Percentiles rank a stretch among this genome's conserved stretches.
Evolutionary conservation across 208 protist species (phyloP).

Genomic region (Trypanosoma conorhini): DNA sequence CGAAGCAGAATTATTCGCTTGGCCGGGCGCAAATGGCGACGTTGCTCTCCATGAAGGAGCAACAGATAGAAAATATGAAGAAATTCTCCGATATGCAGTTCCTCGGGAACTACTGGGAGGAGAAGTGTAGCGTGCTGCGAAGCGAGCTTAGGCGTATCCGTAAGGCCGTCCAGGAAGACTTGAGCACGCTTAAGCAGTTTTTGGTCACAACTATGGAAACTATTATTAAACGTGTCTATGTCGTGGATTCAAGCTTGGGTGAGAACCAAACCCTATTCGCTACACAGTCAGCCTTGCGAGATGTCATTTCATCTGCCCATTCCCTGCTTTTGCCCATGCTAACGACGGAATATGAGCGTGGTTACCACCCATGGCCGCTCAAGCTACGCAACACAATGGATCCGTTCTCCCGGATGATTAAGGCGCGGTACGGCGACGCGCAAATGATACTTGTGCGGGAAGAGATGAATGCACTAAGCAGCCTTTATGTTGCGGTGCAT

Average conservation of each 20-base stretch:
- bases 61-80: slow-evolving; percentile 63
- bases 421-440: slow-evolving; percentile 58
- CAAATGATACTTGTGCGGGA: slow-evolving; percentile 71
- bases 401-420: slow-evolving; percentile 67
- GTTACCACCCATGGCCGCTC: slow-evolving; percentile 88
- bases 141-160: slow-evolving; percentile 40
- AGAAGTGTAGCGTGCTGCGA: slow-evolving; percentile 42
- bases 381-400: slow-evolving; percentile 85
- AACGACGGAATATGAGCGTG: slow-evolving; percentile 71
- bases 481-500: slow-evolving; percentile 71
- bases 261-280: slow-evolving; percentile 64
- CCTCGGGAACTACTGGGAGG: slow-evolving; percentile 37
- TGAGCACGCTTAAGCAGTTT: slow-evolving; percentile 49
- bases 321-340: slow-evolving; percentile 80
- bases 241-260: slow-evolving; percentile 57
- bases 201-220: slow-evolving; percentile 47
- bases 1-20: slow-evolving; percentile 57
- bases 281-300: slow-evolving; percentile 50
- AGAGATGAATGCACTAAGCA: slow-evolving; percentile 55
- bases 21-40: slow-evolving; percentile 48
- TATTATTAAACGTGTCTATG: slow-evolving; percentile 46
- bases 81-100: slow-evolving; percentile 56
- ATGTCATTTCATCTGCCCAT: slow-evolving; percentile 65
- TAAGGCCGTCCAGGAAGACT: slow-evolving; percentile 42
- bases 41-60: slow-evolving; percentile 50